These are phyloP conservation scores for Phytophthora chlamydospora DNA, from an alignment of 352 stramenopile genomes.

Conservation along the genomic window DNA sequence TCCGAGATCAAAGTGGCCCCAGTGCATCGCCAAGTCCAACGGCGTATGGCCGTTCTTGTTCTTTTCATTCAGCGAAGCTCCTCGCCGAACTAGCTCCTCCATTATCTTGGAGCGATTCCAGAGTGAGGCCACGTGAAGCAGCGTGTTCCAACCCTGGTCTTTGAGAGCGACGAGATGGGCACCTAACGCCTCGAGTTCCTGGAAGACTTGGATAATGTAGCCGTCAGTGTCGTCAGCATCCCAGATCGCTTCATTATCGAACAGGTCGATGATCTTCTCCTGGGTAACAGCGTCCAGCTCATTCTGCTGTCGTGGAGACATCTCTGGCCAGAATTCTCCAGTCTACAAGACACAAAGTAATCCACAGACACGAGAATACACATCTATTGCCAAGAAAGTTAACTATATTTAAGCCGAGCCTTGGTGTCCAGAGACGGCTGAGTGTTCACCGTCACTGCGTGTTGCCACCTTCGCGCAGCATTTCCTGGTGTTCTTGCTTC, in stretches of 20 bases:
- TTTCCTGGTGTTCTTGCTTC: conserved; percentile 44
- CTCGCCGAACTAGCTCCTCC: conserved; percentile 53
- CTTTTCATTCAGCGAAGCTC: conserved; percentile 47
- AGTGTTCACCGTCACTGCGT: conserved; percentile 1
- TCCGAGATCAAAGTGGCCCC: conserved; percentile 56
- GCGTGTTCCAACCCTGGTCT: conserved; percentile 52
- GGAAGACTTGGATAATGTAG: conserved; percentile 47
- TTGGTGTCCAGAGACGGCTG: conserved; percentile 1
- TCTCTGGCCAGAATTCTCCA: conserved; percentile 9
- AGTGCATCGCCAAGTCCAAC: conserved; percentile 63
- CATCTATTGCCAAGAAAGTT: background rate
- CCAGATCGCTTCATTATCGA: conserved; percentile 66
- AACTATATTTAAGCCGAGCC: conserved; percentile 33
- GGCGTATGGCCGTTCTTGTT: conserved; percentile 61
- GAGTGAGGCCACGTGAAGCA: conserved; percentile 54
- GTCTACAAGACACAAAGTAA: background rate
- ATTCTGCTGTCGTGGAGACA: conserved; percentile 15
- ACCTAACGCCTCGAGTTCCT: conserved; percentile 38
- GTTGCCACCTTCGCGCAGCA: conserved; percentile 20
- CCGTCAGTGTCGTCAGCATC: conserved; percentile 61
- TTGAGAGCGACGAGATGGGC: conserved; percentile 32
- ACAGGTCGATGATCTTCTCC: conserved; percentile 48
- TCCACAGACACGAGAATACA: background rate
- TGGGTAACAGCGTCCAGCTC: conserved; percentile 24
- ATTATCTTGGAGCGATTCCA: conserved; percentile 60